Base-by-base conservation (phyloP, 208 protist genomes). In the Naegleria fowleri region DNA sequence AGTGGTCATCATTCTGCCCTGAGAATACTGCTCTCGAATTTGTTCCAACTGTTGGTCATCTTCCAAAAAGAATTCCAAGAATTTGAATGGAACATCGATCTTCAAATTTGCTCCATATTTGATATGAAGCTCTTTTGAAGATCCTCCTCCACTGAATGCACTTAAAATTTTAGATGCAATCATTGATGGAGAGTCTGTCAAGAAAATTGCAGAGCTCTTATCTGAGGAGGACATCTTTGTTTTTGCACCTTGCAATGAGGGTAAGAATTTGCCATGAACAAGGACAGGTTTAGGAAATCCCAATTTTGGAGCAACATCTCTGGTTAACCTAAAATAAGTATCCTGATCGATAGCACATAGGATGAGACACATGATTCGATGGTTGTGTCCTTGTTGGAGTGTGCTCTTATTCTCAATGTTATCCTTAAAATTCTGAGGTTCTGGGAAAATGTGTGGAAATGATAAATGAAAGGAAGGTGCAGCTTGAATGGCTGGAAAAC, bases 251-350 rank as follows among this genome's bases (percentile, higher is more conserved):
- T 98, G 98, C 41, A 99, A 93, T 9, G 98, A 97, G n/a, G 99
- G 98, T 86, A 99, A 95, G 92, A 99, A 99, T 90, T 98, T 98
- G 39, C 95, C 96, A 93, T 99, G 97, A 76, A 99, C 95, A 36
- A 99, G 93, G n/a, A 97, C 93, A 36, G 98, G 98, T 90, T 99
- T 99, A 0, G 91, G 92, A 67, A 92, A 94, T 89, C 96, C 97
- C 39, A 99, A 91, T 43, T 95, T 92, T n/a, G 95, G 91, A 36
- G 98, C 98, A 38, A 98, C 95, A 92, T 98, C 96, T 48, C 99
- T 94, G 2, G 98, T 98, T 90, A 99, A 94, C 51, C 99, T 95
- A 95, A 99, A 99, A 94, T 99, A 99, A 1, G 98, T 98, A 91
- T 99, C 99, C 93, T 98, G 96, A 90, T 97, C 96, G 52, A 98